Percentiles rank a stretch among this genome's conserved stretches.
Conservation (phyloP, 2,329 filamentous ascomycete species). For the Zymoseptoria passerinii region DNA sequence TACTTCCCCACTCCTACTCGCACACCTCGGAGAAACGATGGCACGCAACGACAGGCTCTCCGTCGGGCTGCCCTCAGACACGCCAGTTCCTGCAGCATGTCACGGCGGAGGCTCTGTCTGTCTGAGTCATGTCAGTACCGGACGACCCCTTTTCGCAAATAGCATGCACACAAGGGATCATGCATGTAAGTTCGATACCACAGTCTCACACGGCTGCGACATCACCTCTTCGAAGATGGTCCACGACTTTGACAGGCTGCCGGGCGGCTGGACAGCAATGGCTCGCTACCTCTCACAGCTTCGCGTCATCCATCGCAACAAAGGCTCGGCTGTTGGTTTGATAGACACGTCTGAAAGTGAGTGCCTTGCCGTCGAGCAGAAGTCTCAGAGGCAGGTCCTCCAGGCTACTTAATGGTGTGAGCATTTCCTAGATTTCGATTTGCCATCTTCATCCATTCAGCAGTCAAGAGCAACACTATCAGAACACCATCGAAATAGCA, state of each 20-base stretch:
- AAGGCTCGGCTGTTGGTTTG: background rate
- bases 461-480: background rate
- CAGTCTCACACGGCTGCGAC: background rate
- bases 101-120: background rate
- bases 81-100: slow-evolving; percentile 1
- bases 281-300: background rate
- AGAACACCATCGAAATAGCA: background rate
- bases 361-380: too few relatives aligned
- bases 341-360: background rate
- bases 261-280: background rate
- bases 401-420: too few relatives aligned
- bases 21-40: background rate
- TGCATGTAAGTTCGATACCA: background rate
- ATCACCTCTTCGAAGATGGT: background rate
- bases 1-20: background rate
- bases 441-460: too few relatives aligned
- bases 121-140: slow-evolving; percentile 1
- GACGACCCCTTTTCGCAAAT: background rate
- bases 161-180: background rate
- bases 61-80: background rate
- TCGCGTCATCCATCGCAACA: background rate
- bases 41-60: background rate
- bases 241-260: background rate
- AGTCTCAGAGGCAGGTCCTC: too few relatives aligned
- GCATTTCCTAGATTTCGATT: too few relatives aligned